Base-by-base conservation (phyloP, 106 monocot species). In the Ottelia alismoides region DNA sequence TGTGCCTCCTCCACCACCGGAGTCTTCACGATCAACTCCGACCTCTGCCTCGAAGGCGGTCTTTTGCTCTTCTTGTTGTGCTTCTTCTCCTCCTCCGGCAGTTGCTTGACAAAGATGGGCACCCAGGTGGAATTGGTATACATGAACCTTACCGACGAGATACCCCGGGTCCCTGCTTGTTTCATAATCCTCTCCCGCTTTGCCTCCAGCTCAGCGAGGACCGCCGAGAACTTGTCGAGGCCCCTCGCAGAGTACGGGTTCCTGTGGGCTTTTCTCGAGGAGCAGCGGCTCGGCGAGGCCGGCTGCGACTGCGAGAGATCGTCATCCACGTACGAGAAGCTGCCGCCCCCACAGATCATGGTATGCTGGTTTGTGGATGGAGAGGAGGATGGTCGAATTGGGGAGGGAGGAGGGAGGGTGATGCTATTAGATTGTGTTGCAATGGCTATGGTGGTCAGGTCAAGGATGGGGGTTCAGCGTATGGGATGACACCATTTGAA, bases 201-300 rank as follows among this genome's bases (percentile, higher is more conserved):
- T 3, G 53, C 22, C 28, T 28, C 28, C 11, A 54, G 53, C 1
- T 54, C 53, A 2, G 53, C 53, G 16, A 54, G 28, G 28, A 54
- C 53, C 11, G 14, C 24, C 27, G 26, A 54, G 53, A 54, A 54
- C 17, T 27, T 54, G 28, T 54, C 53, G 2, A 54, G 28, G 10
- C 53, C 53, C 53, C 53, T 54, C 11, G 53, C 1, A 2, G 53
- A 54, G 28, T 54, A 54, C n/a, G 53, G 53, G 53, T 54, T 54
- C 25, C 19, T 54, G 26, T 5, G 5, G 11, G 20, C 22, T 23
- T 14, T 16, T 14, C 51, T n/a, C 20, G 20, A 5, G 2, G 2
- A 2, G 40, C 10, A 43, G 10, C 40, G 10, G 10, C 40, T 43
- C 55, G 29, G 28, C 49, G 49, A 4, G 14, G 49, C 3, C 17